Conservation (phyloP, 2,329 filamentous ascomycete species). For the Lasiodiplodia citricola region DNA sequence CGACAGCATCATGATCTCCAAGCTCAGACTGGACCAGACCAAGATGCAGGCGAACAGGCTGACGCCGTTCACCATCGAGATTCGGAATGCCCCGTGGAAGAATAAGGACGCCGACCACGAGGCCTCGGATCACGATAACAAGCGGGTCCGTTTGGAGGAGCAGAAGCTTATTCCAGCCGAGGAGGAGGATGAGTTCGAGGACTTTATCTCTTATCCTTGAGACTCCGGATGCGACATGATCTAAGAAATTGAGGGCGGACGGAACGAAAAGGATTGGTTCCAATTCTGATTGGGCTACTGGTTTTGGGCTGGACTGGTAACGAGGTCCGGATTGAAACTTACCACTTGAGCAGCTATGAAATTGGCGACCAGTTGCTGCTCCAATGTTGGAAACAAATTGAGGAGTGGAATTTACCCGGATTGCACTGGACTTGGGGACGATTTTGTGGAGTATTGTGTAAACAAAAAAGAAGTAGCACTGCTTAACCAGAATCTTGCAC, state of each 20-base stretch:
- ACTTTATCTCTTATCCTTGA: neutral
- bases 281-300: neutral
- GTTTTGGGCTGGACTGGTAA: neutral
- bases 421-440: neutral
- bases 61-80: neutral
- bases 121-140: neutral
- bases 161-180: neutral
- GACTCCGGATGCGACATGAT: neutral
- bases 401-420: neutral
- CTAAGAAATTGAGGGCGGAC: neutral
- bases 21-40: slow-evolving; percentile 46
- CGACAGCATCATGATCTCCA: slow-evolving; percentile 45
- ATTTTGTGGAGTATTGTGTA: neutral
- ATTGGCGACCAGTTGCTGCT: neutral
- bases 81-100: slow-evolving; percentile 2
- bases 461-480: neutral
- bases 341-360: neutral
- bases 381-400: neutral
- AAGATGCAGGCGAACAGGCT: slow-evolving; percentile 34
- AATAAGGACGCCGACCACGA: neutral
- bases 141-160: neutral
- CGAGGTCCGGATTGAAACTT: too few species aligned
- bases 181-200: slow-evolving; percentile 24
- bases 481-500: neutral
- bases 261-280: neutral